These are phyloP conservation scores for Tricholoma furcatifolium DNA, from an alignment of 768 basidiomycete genomes.

Conservation along the genomic window DNA sequence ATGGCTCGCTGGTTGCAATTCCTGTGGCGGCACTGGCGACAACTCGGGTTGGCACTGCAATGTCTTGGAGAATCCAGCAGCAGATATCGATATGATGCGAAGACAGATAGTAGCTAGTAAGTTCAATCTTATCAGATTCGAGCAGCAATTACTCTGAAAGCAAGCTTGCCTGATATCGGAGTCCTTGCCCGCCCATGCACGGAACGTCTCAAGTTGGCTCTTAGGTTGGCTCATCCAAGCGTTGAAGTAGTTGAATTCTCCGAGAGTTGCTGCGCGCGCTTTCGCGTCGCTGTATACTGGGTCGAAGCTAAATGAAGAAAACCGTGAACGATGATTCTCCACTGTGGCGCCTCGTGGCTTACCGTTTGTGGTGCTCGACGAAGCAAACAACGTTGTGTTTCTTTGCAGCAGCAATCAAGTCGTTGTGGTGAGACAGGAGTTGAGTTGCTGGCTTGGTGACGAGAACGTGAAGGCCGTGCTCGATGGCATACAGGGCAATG, in stretches of 20 bases:
- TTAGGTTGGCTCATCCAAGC: constrained; percentile 99
- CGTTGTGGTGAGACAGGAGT: constrained; percentile 77
- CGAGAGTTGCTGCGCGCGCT: constrained; percentile 69
- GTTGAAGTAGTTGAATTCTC: constrained; percentile 94
- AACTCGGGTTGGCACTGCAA: constrained; percentile 78
- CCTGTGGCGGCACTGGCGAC: constrained; percentile 90
- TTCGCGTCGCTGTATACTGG: constrained; percentile 92
- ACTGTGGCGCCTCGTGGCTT: constrained; percentile 42
- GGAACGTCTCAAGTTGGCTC: constrained; percentile 91
- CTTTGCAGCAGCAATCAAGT: constrained; percentile 72
- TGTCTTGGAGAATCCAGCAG: constrained; percentile 81
- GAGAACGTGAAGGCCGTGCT: constrained; percentile 83
- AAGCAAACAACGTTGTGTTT: constrained; percentile 84
- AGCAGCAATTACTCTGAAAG: not conserved
- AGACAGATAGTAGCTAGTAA: constrained; percentile 88
- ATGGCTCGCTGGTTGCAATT: constrained; percentile 87
- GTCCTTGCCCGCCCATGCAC: constrained; percentile 93
- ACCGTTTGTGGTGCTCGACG: constrained; percentile 95
- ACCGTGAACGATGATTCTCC: not conserved
- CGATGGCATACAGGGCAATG: constrained; percentile 84
- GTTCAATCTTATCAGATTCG: constrained; percentile 11
- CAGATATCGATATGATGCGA: constrained; percentile 93
- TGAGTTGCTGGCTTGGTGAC: constrained; percentile 94
- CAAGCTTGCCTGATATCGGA: constrained; percentile 76
- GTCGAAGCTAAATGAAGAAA: constrained; percentile 58